Evolutionary conservation across 1,139 yeast species (phyloP), one percentile per base, ranked within the genome.

Genomic region (Candida glucosophila): DNA sequence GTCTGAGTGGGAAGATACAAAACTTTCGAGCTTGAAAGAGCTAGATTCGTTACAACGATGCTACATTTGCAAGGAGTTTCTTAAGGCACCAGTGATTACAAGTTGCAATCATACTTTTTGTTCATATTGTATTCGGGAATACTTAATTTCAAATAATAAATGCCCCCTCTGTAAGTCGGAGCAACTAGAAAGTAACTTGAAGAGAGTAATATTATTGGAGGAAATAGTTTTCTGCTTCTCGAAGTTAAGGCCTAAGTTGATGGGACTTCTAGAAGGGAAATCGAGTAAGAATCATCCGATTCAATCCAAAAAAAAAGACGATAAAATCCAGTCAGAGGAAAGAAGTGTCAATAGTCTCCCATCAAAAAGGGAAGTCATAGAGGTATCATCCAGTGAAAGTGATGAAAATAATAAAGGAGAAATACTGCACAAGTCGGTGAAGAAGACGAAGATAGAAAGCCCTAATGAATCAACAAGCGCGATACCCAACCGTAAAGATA

Each of bases 91-190:
- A 2, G 86, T 85, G 29, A 58, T 81, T 22, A 82, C 96, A 1
- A 67, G 78, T 5, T 88, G 97, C 55, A 79, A 82, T 24, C 97
- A 90, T 47, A 78, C 92, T 0, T 90, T 86, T 47, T 90, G 98
- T 49, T 85, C 95, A 1, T 66, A 78, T 13, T 90, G 98, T 48
- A 82, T 90, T 19, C 65, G 96, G 33, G 72, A 80, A 35, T 74
- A 78, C 34, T 53, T 88, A 24, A 58, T 74, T 14, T 55, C 55
- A 22, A 73, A 71, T 19, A 67, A 68, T 20, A 57, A 67, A 30
- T 90, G 97, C 46, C 97, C 97, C 0, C 55, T 82, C 26, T 90
- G 98, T 49, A 67, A 79, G 19, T 59, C 69, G 8, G 83, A 76
- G 38, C 71, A 79, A 14, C 70, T 74, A 41, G 92, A 83, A 38